Evolutionary conservation across 352 stramenopile species (phyloP), one percentile per base, ranked within the genome.

Genomic region (Phytophthora rubi): DNA sequence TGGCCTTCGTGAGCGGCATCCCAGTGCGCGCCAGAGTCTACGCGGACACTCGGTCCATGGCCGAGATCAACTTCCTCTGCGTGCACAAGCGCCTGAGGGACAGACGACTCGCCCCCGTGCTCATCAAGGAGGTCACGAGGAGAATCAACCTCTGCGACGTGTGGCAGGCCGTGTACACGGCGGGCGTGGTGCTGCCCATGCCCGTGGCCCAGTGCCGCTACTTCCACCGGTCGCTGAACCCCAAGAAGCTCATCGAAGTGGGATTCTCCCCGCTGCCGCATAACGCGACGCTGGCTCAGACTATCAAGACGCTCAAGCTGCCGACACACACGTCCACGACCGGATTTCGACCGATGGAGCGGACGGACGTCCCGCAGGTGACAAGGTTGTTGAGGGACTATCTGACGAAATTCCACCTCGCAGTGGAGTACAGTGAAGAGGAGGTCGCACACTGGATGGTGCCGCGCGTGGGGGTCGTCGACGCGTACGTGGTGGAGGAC

Each of bases 61-160:
- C 97, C 2, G 97, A 99, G 78, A 98, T 99, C 64, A 99, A 99
- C 80, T 99, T 99, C 77, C 82, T 99, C 9, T 99, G 98, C 76
- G 97, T 99, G 9, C 97, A 99, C 88, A 99, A 99, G 84, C 99
- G 98, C 74, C 81, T 99, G 13, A 82, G 96, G 18, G 81, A 84
- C n/a, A 98, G 98, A 84, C 91, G 98, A 5, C 75, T 99, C 10
- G 98, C 98, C 10, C 98, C 98, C 0, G 97, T 99, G 44, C 82
- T 99, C 0, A 99, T 99, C 80, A 99, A 99, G 85, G 98, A 99
- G 73, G 94, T 99, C 44, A 99, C 98, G n/a, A 83, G 98, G 18
- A 81, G 97, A 28, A 97, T 99, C 10, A 99, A 99, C 79, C 70
- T 98, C n/a, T 88, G 69, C 30, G 59, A 97, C 65, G 78, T 97